Conservation (phyloP, 164 flowering plant species). For the Chimonanthus salicifolius region DNA sequence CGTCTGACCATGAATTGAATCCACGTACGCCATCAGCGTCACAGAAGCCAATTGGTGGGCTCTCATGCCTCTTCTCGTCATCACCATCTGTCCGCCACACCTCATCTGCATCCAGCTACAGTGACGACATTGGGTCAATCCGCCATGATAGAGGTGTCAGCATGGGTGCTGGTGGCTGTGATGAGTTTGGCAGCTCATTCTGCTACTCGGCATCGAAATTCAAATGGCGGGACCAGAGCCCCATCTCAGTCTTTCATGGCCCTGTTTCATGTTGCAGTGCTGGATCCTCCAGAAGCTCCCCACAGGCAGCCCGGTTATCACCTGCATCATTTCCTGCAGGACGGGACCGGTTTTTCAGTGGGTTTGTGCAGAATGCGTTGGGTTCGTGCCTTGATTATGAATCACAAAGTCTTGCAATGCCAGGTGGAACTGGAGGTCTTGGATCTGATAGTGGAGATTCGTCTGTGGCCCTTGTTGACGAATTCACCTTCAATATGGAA, state of each 20-base stretch:
- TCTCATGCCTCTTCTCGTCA: constrained; percentile 61
- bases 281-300: constrained; percentile 51
- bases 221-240: constrained; percentile 70
- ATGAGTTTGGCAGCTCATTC: constrained; percentile 61
- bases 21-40: constrained; percentile 43
- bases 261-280: constrained; percentile 52
- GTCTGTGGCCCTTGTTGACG: constrained; percentile 38
- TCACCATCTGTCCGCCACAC: constrained; percentile 42
- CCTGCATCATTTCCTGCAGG: constrained; percentile 22
- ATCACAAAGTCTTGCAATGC: constrained; percentile 32
- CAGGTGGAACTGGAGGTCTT: constrained; percentile 47
- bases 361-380: constrained; percentile 62
- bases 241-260: constrained; percentile 83
- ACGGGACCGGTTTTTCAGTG: constrained; percentile 50
- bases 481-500: constrained; percentile 75
- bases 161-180: constrained; percentile 11
- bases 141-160: constrained; percentile 39
- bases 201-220: constrained; percentile 40
- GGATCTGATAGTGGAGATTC: constrained; percentile 13
- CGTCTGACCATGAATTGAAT: constrained; percentile 57
- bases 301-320: constrained; percentile 33
- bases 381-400: constrained; percentile 72
- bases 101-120: constrained; percentile 21
- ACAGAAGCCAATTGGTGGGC: constrained; percentile 64
- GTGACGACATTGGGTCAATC: constrained; percentile 44